phyloP scores from a whole-genome alignment of 2,329 filamentous ascomycete species.

The Hyphodiscus sp. region DNA sequence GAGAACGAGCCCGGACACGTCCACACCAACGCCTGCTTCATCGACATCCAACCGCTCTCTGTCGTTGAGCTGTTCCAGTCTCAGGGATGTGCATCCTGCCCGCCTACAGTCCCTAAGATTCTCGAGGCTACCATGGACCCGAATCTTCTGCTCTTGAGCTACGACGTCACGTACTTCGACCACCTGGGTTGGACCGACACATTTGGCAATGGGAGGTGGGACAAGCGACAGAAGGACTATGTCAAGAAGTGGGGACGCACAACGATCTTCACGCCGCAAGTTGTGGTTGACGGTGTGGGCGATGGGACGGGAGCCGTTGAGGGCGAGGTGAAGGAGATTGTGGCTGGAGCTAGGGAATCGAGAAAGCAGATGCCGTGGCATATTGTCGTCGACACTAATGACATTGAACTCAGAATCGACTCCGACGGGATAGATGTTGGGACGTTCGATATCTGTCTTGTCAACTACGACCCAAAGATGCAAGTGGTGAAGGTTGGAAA shows the following conservation, averaged over 20 bases:
- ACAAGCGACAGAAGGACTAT: conserved; percentile 32
- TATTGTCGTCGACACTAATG: too few species aligned
- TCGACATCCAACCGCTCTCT: conserved; percentile 30
- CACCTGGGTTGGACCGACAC: conserved; percentile 32
- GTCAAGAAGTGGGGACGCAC: conserved; percentile 28
- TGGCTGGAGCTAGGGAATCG: too few species aligned
- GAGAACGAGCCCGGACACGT: conserved; percentile 29
- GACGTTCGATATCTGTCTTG: not conserved
- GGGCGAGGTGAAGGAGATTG: too few species aligned
- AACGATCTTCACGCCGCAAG: conserved; percentile 29
- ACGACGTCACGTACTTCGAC: conserved; percentile 32
- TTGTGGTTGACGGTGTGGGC: conserved; percentile 8
- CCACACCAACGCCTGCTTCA: conserved; percentile 25
- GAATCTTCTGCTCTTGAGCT: conserved; percentile 31
- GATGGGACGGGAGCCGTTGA: too few species aligned
- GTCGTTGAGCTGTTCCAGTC: conserved; percentile 32
- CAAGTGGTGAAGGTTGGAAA: conserved; percentile 29
- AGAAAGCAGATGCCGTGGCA: too few species aligned
- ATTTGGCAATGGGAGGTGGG: conserved; percentile 25
- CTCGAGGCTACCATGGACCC: conserved; percentile 26
- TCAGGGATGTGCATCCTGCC: conserved; percentile 31
- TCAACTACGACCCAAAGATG: conserved; percentile 26
- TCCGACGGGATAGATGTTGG: too few species aligned
- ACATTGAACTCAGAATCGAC: too few species aligned
- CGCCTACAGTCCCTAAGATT: conserved; percentile 29